A percentile compares a stretch with the other conserved stretches of the same genome.
phyloP scores from a whole-genome alignment of 768 basidiomycete genomes.

The Hypholoma sublateritium region DNA sequence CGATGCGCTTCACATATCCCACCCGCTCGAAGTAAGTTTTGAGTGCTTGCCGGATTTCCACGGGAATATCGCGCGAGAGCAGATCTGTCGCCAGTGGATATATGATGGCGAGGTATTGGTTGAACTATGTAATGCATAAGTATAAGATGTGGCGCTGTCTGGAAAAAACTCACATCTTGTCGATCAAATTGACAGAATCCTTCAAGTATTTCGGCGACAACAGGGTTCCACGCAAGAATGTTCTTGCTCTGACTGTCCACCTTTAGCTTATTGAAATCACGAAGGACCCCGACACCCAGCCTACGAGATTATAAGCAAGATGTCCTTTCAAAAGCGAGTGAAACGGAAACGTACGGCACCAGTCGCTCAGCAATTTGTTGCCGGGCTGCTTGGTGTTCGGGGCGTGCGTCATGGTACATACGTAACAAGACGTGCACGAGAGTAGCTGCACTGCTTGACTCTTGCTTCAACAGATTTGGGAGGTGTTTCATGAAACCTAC shows the following conservation, averaged over 20 bases:
- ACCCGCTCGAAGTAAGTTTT: conserved; percentile 81
- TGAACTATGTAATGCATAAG: conserved; percentile 56
- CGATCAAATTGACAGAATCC: conserved; percentile 91
- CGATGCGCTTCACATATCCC: conserved; percentile 69
- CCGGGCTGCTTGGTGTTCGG: conserved; percentile 81
- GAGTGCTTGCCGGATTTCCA: conserved; percentile 80
- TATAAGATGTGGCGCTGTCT: background rate
- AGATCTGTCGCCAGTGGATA: conserved; percentile 90
- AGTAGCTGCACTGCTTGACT: conserved; percentile 95
- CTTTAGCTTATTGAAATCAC: conserved; percentile 88
- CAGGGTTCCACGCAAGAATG: conserved; percentile 97
- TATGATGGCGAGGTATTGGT: conserved; percentile 82
- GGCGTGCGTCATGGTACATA: conserved; percentile 93
- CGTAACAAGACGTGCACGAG: conserved; percentile 87
- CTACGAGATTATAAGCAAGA: conserved; percentile 37
- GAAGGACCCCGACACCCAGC: conserved; percentile 82
- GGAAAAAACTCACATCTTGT: conserved; percentile 69
- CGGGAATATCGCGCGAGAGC: conserved; percentile 76
- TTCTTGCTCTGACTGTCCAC: conserved; percentile 92
- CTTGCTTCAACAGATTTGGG: conserved; percentile 96
- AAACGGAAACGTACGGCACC: conserved; percentile 55
- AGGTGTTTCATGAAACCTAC: conserved; percentile 99
- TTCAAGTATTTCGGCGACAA: conserved; percentile 90
- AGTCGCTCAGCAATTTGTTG: conserved; percentile 77
- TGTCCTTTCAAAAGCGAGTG: conserved; percentile 4